Base-by-base conservation (phyloP, 2,329 filamentous ascomycete genomes). In the Colletotrichum scovillei region DNA sequence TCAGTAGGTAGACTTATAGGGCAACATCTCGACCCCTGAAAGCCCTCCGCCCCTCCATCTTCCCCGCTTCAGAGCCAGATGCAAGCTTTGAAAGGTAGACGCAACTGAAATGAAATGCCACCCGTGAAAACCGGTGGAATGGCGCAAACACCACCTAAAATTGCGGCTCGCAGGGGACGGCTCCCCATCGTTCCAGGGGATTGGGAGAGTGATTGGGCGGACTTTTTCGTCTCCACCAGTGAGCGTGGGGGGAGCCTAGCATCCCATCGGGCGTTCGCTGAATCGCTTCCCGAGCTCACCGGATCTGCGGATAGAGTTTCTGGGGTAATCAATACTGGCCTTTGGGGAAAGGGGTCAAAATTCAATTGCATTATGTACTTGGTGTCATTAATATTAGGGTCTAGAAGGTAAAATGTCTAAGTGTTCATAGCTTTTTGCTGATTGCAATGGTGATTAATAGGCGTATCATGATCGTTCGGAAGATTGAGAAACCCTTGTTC, bases 191-290 rank as follows among this genome's bases (percentile, higher is more conserved):
- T 22, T 22, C 53, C 42, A 42, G 38, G 28, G 22, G 12, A 22
- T 1, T 53, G 7, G 24, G 38, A 4, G 22, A n/a, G 19, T 30
- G 5, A 24, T 19, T 55, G 1, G 11, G 53, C 64, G 69, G 69
- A 42, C n/a, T 52, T 68, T 52, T 26, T 58, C 24, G 3, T 32
- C 22, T 69, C 69, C 69, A 69, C 69, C 65, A 72, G 58, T 69
- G 6, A 52, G 38, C 32, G 22, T 24, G 19, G 19, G 42, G 42
- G 16, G 3, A 22, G 42, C 42, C 42, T 49, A 16, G 42, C 19
- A n/a, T 49, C 42, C 42, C 19, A n/a, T 49, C 42, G 42, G 42
- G 16, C 19, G 42, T 49, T 49, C 42, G 42, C 42, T 49, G 8
- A 49, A 49, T 49, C 19, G 42, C 16, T 22, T n/a, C 16, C 42